Conservation (phyloP, 2,329 filamentous ascomycete species). For the Trichoderma harzianum region DNA sequence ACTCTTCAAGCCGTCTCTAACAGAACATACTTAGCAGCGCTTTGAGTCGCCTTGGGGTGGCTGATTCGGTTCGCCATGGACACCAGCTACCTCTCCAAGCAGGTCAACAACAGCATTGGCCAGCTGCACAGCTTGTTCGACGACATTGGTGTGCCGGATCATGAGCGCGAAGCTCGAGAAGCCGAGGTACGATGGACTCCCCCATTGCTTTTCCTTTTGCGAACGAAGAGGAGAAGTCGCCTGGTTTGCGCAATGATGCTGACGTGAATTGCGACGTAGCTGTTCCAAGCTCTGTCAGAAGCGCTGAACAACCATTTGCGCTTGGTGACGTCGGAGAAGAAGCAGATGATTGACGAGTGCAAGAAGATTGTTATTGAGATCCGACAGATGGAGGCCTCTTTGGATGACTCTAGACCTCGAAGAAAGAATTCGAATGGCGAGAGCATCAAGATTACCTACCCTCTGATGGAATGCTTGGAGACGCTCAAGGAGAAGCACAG, state of each 20-base stretch:
- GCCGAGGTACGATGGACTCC: slow-evolving; percentile 62
- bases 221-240: background rate
- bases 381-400: slow-evolving; percentile 86
- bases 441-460: slow-evolving; percentile 75
- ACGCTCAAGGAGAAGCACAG: slow-evolving; percentile 80
- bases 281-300: slow-evolving; percentile 88
- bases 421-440: slow-evolving; percentile 64
- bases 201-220: background rate
- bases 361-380: slow-evolving; percentile 81
- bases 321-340: slow-evolving; percentile 82
- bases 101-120: slow-evolving; percentile 90
- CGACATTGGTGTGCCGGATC: slow-evolving; percentile 90
- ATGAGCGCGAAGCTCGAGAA: slow-evolving; percentile 88
- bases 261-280: slow-evolving; percentile 46
- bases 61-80: slow-evolving; percentile 58
- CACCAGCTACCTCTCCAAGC: slow-evolving; percentile 86
- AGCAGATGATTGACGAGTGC: slow-evolving; percentile 84
- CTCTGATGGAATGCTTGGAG: slow-evolving; percentile 75
- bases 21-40: background rate
- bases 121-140: slow-evolving; percentile 95
- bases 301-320: slow-evolving; percentile 88
- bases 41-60: slow-evolving; percentile 7
- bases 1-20: slow-evolving; percentile 21
- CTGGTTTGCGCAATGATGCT: background rate
- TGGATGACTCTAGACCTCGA: slow-evolving; percentile 70